phyloP scores from a whole-genome alignment of 2,329 filamentous ascomycete genomes.

The Trichoderma polysporum region DNA sequence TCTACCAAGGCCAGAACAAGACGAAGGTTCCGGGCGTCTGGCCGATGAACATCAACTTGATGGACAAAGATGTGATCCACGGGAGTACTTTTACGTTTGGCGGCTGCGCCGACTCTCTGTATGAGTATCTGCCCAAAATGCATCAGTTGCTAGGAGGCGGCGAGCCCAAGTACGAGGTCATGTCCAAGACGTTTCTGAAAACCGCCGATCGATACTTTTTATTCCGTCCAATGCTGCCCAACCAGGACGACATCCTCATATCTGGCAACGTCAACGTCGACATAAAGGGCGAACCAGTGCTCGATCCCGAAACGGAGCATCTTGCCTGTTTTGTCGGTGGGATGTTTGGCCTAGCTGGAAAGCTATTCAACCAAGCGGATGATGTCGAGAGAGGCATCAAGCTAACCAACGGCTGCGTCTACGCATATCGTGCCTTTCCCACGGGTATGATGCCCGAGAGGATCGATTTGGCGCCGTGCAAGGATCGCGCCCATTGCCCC shows the following conservation, averaged over 20 bases:
- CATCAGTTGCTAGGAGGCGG: conserved; percentile 61
- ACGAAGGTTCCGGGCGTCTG: conserved; percentile 72
- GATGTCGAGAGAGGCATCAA: conserved; percentile 46
- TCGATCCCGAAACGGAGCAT: conserved; percentile 43
- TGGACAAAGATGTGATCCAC: conserved; percentile 43
- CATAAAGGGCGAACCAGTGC: conserved; percentile 23
- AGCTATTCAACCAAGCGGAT: conserved; percentile 41
- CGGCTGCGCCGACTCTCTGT: conserved; percentile 51
- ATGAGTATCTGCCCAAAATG: conserved; percentile 93
- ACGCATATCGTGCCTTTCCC: conserved; percentile 48
- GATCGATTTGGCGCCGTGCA: conserved; percentile 44
- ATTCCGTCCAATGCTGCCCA: conserved; percentile 60
- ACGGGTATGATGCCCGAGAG: conserved; percentile 55
- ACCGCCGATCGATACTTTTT: conserved; percentile 57
- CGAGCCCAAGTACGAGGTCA: conserved; percentile 52
- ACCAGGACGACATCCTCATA: conserved; percentile 54
- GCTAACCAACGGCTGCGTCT: conserved; percentile 53
- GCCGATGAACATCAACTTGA: conserved; percentile 64
- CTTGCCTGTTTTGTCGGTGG: conserved; percentile 54
- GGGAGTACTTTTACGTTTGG: conserved; percentile 37
- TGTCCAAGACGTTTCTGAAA: conserved; percentile 58
- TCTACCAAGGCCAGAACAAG: conserved; percentile 63
- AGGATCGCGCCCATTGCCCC: conserved; percentile 33
- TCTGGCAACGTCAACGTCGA: conserved; percentile 41
- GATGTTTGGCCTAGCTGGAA: conserved; percentile 49